phyloP scores from a whole-genome alignment of 2,329 filamentous ascomycete species.

The Nigrospora osmanthi region DNA sequence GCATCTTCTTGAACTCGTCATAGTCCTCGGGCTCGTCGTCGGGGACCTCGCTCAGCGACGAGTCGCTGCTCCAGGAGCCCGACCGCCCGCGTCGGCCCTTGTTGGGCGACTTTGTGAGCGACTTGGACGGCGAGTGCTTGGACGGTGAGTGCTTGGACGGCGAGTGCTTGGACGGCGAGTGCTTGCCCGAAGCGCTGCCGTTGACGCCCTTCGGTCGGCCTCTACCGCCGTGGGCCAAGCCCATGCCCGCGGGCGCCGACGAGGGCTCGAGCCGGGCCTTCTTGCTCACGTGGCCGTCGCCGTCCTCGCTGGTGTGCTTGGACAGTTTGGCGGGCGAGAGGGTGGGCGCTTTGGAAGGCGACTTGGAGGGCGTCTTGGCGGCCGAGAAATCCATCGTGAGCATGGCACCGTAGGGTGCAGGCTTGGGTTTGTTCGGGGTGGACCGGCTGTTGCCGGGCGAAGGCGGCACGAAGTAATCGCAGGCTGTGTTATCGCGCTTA shows the following conservation, averaged over 20 bases:
- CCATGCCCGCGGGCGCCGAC: too few species aligned
- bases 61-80: conserved; percentile 21
- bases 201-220: conserved; percentile 4
- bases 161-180: conserved; percentile 8
- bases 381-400: conserved; percentile 30
- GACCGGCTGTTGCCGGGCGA: conserved; percentile 29
- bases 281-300: conserved; percentile 19
- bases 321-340: background rate
- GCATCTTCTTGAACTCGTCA: conserved; percentile 18
- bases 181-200: conserved; percentile 5
- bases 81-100: conserved; percentile 16
- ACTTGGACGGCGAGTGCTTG: conserved; percentile 7
- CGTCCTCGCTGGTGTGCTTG: conserved; percentile 7
- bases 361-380: background rate
- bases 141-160: conserved; percentile 5
- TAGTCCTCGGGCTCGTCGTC: conserved; percentile 21
- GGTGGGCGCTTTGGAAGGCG: conserved; percentile 22
- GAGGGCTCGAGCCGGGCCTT: conserved; percentile 16
- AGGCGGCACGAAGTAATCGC: conserved; percentile 45
- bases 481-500: conserved; percentile 41
- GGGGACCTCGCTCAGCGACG: conserved; percentile 22
- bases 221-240: background rate
- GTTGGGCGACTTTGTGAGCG: conserved; percentile 7
- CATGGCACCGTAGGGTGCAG: conserved; percentile 42
- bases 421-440: conserved; percentile 35